Percentiles rank a stretch among this genome's conserved stretches.
phyloP scores from a whole-genome alignment of 176 grass and related monocot genomes.

The Saccharum spontaneum region DNA sequence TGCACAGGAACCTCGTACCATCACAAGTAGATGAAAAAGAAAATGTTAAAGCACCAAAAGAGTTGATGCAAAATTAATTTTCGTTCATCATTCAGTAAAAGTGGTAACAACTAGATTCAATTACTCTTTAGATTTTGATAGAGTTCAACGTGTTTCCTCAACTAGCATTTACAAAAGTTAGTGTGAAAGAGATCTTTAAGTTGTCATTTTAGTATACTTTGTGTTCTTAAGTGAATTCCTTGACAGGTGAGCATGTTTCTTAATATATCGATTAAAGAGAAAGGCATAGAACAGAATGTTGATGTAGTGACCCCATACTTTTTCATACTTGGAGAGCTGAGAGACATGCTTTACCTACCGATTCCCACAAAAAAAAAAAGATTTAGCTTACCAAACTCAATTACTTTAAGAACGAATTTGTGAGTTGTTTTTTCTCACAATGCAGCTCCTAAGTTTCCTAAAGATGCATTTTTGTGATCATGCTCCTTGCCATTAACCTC shows the following conservation, averaged over 20 bases:
- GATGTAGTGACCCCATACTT: not conserved
- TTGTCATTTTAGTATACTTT: not conserved
- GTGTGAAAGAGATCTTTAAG: not conserved
- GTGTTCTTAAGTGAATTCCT: not conserved
- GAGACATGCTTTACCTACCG: not conserved
- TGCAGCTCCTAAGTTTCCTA: not conserved
- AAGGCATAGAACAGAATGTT: not conserved
- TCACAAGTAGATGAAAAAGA: not conserved
- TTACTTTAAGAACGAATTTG: not conserved
- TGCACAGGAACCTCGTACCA: not conserved
- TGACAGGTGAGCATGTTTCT: not conserved
- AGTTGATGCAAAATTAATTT: not conserved
- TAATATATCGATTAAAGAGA: constrained; percentile 20
- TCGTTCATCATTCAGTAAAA: not conserved
- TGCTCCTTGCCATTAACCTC: not conserved
- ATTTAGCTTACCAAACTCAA: not conserved
- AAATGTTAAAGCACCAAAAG: not conserved
- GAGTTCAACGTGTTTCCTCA: not conserved
- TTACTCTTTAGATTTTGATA: constrained; percentile 4
- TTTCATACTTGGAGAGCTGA: constrained; percentile 17
- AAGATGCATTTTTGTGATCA: not conserved
- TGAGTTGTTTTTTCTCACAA: not conserved
- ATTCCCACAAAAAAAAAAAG: not conserved
- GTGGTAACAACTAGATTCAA: not conserved
- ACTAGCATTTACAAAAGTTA: constrained; percentile 8